A percentile compares a stretch with the other conserved stretches of the same genome.
Evolutionary conservation across 1,284 basidiomycete genomes (phyloP).

Genomic region (Coriolopsis trogii): DNA sequence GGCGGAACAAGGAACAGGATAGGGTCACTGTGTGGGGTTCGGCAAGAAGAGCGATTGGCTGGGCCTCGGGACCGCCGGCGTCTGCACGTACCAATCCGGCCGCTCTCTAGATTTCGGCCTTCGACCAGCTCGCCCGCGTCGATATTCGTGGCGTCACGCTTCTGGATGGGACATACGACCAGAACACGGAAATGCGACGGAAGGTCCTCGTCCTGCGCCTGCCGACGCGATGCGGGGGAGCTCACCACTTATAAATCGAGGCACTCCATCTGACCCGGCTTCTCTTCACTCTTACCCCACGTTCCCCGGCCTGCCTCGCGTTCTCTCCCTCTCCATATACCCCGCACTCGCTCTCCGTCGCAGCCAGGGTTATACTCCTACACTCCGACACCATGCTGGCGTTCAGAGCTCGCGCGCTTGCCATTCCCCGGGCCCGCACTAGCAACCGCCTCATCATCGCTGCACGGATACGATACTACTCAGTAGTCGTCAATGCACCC

Average conservation of each 20-base stretch:
- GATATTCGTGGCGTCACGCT: background rate
- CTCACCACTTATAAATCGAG: background rate
- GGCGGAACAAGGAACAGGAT: background rate
- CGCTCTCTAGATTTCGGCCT: background rate
- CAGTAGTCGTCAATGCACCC: slow-evolving; percentile 34
- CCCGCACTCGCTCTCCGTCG: slow-evolving; percentile 7
- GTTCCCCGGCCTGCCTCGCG: slow-evolving; percentile 1
- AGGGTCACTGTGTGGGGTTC: background rate
- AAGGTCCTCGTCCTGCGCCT: background rate
- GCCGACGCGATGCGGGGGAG: background rate
- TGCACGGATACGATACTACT: slow-evolving; percentile 31
- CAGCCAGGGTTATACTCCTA: background rate
- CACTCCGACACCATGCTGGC: slow-evolving; percentile 27
- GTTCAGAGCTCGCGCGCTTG: slow-evolving; percentile 27
- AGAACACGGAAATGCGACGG: slow-evolving; percentile 15
- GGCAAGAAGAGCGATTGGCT: background rate
- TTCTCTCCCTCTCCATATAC: slow-evolving; percentile 17
- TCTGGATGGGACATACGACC: background rate
- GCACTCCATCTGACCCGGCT: background rate
- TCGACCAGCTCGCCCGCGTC: background rate
- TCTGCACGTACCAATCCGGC: background rate
- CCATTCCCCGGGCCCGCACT: slow-evolving; percentile 26
- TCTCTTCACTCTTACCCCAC: slow-evolving; percentile 16
- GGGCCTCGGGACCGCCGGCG: background rate
- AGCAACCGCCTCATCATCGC: slow-evolving; percentile 24